Percentiles rank a stretch among this genome's conserved stretches.
Conservation (phyloP, 2,329 filamentous ascomycete genomes). For the Conoideocrella luteorostrata region DNA sequence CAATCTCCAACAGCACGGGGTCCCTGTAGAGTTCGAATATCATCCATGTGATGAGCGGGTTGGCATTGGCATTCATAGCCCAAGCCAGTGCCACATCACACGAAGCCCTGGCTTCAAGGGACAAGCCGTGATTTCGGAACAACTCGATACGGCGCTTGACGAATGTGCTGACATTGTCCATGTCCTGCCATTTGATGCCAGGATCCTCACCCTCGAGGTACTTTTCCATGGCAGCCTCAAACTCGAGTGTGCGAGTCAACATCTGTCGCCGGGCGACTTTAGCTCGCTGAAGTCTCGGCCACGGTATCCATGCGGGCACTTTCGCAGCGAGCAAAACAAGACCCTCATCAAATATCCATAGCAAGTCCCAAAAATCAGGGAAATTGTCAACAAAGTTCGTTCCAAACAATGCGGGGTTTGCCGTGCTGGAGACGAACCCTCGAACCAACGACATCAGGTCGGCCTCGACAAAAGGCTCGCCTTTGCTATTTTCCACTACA, state of each 20-base stretch:
- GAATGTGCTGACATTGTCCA: slow-evolving; percentile 28
- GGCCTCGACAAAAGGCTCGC: slow-evolving; percentile 23
- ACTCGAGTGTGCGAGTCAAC: slow-evolving; percentile 24
- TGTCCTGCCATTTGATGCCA: slow-evolving; percentile 28
- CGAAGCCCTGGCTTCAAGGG: slow-evolving; percentile 25
- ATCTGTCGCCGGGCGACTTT: slow-evolving; percentile 22
- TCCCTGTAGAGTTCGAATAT: slow-evolving; percentile 34
- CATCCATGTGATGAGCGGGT: slow-evolving; percentile 34
- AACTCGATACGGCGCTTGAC: slow-evolving; percentile 24
- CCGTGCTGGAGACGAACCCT: slow-evolving; percentile 29
- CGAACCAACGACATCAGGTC: slow-evolving; percentile 27
- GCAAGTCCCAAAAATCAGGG: slow-evolving; percentile 28
- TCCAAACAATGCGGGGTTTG: slow-evolving; percentile 30
- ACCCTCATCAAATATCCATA: slow-evolving; percentile 32
- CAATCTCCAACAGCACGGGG: slow-evolving; percentile 27
- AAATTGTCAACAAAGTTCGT: slow-evolving; percentile 35
- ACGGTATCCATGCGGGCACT: slow-evolving; percentile 26
- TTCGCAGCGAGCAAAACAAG: slow-evolving; percentile 25
- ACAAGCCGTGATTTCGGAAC: slow-evolving; percentile 22
- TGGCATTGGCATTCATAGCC: slow-evolving; percentile 32
- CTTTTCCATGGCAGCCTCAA: slow-evolving; percentile 28
- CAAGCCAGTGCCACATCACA: slow-evolving; percentile 30
- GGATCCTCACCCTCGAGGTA: slow-evolving; percentile 24
- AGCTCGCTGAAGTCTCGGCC: slow-evolving; percentile 25
- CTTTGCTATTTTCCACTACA: slow-evolving; percentile 20